Percentiles rank a stretch among this genome's conserved stretches.
Conservation (phyloP, 352 stramenopile genomes). For the Salisapilia sapeloensis region DNA sequence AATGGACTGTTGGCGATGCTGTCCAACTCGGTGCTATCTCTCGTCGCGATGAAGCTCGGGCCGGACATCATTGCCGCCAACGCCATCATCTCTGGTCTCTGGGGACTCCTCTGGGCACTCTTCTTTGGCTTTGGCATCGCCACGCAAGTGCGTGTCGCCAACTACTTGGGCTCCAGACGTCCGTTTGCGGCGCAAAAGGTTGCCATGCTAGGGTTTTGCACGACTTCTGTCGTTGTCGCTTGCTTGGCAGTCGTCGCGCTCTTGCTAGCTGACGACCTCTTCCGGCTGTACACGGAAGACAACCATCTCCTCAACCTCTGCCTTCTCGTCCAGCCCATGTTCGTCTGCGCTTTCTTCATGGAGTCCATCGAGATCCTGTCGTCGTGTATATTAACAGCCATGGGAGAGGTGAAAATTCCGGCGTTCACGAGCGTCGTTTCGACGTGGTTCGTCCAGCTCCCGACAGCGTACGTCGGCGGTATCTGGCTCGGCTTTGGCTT, state of each 20-base stretch:
- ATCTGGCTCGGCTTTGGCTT: slow-evolving; percentile 28
- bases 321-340: slow-evolving; percentile 34
- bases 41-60: slow-evolving; percentile 53
- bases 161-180: slow-evolving; percentile 53
- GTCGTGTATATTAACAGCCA: slow-evolving; percentile 21
- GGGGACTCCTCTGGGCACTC: slow-evolving; percentile 48
- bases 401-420: slow-evolving; percentile 30
- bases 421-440: slow-evolving; percentile 31
- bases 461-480: slow-evolving; percentile 29
- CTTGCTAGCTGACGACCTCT: slow-evolving; percentile 20
- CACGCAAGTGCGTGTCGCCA: slow-evolving; percentile 60
- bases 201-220: slow-evolving; percentile 36
- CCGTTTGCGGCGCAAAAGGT: slow-evolving; percentile 42
- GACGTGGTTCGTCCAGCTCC: slow-evolving; percentile 39
- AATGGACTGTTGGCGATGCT: slow-evolving; percentile 61
- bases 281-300: slow-evolving; percentile 42
- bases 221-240: slow-evolving; percentile 28
- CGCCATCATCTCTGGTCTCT: slow-evolving; percentile 45
- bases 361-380: slow-evolving; percentile 40
- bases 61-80: slow-evolving; percentile 66
- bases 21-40: slow-evolving; percentile 43
- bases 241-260: slow-evolving; percentile 20
- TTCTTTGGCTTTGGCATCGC: slow-evolving; percentile 70
- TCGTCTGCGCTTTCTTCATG: slow-evolving; percentile 34
- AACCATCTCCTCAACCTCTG: slow-evolving; percentile 22